phyloP scores from a whole-genome alignment of 2,329 filamentous ascomycete genomes.

The Penicillium vulpinum region DNA sequence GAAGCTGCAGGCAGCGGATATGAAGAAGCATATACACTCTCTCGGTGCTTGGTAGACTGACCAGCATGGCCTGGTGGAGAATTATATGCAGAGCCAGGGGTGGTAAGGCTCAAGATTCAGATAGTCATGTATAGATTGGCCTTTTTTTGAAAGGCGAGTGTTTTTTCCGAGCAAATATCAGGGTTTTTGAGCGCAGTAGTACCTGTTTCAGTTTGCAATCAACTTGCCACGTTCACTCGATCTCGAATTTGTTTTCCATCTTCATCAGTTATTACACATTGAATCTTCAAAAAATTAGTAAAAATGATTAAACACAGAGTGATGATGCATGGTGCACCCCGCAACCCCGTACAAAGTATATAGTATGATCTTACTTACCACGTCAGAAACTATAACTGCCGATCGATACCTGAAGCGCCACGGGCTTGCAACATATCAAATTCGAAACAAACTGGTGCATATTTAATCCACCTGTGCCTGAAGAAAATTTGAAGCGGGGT shows the following conservation, averaged over 20 bases:
- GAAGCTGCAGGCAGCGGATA: slow-evolving; percentile 31
- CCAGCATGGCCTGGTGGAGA: background rate
- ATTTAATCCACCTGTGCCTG: slow-evolving; percentile 10
- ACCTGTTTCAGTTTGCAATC: slow-evolving; percentile 11
- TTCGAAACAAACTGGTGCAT: background rate
- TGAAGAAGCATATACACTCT: slow-evolving; percentile 24
- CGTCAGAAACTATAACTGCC: background rate
- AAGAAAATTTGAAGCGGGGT: slow-evolving; percentile 7
- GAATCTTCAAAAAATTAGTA: no score
- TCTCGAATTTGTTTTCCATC: background rate
- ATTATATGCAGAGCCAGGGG: background rate
- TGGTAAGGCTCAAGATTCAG: background rate
- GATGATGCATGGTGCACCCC: background rate
- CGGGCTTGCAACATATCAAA: slow-evolving; percentile 5
- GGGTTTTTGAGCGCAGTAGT: background rate
- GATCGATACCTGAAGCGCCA: slow-evolving; percentile 21
- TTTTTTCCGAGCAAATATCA: background rate
- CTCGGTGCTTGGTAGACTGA: slow-evolving; percentile 28
- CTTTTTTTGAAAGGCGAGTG: background rate
- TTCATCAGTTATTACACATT: background rate
- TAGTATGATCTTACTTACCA: background rate
- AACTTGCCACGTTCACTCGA: background rate
- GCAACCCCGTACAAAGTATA: background rate
- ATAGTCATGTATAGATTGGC: background rate
- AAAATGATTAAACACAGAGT: background rate